Base-by-base conservation (phyloP, 306 rosid species). In the Canavalia ensiformis region DNA sequence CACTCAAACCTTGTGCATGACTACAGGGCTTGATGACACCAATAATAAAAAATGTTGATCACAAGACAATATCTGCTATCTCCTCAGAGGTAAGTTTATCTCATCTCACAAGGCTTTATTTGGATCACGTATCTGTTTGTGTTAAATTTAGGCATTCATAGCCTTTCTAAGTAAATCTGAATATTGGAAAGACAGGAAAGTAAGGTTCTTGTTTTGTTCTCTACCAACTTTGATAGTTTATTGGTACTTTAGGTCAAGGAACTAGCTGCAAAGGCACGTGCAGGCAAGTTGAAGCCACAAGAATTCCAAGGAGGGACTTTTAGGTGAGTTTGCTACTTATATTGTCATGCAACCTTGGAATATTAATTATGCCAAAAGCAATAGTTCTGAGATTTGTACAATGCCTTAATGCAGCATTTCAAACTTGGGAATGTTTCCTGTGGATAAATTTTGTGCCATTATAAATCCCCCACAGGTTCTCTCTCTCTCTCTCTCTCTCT, bases 341-440 rank as follows among this genome's bases (percentile, higher is more conserved):
- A 44, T 76, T 76, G 34, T 68, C 67, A 50, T 60, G 76, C 80
- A 57, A 55, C 69, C 30, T 46, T 13, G 18, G 37, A 54, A 74
- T 2, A 65, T 46, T 47, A 56, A 75, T 54, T 45, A 65, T 71
- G 72, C 75, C 70, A 39, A 77, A 46, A 72, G 44, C 67, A 70
- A 50, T 80, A 68, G 79, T 52, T 55, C 42, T 41, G 77, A 85
- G 49, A 46, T 78, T 72, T 82, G 33, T 55, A 65, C 66, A 35
- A 33, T 68, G 30, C 72, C 46, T 77, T 81, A 74, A 5, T 90
- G 89, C 99, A 95, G 99, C 92, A 95, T 95, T 88, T 95, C 99
- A 87, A 95, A 95, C 84, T 88, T 95, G 76, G 99, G 99, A 85
- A 95, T 95, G 98, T 95, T 89, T 90, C 99, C 99, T 0, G 99